phyloP scores from a whole-genome alignment of 2,329 filamentous ascomycete species.

The Colletotrichum brevisporum region DNA sequence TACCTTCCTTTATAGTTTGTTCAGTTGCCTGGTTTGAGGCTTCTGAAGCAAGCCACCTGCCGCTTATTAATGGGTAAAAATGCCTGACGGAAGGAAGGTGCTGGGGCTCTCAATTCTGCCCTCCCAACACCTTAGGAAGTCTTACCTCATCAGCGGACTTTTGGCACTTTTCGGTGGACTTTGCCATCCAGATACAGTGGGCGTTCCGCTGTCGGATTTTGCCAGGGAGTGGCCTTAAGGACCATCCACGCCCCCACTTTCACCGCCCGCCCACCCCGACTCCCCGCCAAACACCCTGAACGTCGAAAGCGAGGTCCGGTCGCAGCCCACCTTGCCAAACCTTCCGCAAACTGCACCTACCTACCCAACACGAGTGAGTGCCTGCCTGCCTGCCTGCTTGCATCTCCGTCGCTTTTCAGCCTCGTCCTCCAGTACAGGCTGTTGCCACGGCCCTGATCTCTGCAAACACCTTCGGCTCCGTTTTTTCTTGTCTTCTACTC shows the following conservation, averaged over 20 bases:
- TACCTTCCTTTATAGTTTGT: too few species aligned
- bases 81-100: not conserved
- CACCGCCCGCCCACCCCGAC: constrained; percentile 8
- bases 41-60: too few species aligned
- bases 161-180: constrained; percentile 11
- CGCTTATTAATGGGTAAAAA: constrained; percentile 30
- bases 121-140: too few species aligned
- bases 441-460: not conserved
- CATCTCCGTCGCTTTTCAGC: not conserved
- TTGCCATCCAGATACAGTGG: constrained; percentile 5
- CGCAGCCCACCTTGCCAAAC: constrained; percentile 18
- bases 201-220: constrained; percentile 31
- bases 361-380: too few species aligned
- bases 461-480: not conserved
- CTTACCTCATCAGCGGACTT: constrained; percentile 34
- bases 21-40: too few species aligned
- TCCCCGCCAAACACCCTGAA: constrained; percentile 31
- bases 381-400: too few species aligned
- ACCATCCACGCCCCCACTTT: constrained; percentile 18
- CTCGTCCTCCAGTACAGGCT: constrained; percentile 3
- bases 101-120: not conserved
- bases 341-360: not conserved
- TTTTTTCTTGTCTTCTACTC: too few species aligned
- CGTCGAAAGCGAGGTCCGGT: constrained; percentile 16
- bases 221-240: constrained; percentile 6